Base-by-base conservation (phyloP, 2,329 filamentous ascomycete genomes). In the Colletotrichum sp. region DNA sequence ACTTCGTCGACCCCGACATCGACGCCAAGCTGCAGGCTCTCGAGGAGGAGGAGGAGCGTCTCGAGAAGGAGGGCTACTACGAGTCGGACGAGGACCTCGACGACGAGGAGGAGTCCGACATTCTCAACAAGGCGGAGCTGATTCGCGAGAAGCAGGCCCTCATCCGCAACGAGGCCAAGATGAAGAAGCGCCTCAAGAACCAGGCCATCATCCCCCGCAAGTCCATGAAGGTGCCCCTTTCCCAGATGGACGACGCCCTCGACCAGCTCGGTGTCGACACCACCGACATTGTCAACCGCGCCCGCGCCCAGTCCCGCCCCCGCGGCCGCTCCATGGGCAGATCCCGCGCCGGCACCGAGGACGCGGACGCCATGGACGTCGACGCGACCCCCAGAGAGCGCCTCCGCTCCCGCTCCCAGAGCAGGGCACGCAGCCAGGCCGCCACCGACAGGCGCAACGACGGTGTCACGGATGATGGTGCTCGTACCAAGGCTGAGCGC, bases 151-250 rank as follows among this genome's bases (percentile, higher is more conserved):
- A 98, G 92, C 93, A 95, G 80, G 91, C 93, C 78, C 89, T 98
- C 77, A 97, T 98, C 87, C 93, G 95, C 83, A 98, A 98, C 86
- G 97, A 98, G 81, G 94, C 95, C 78, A 94, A 95, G 87, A 96
- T 98, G 93, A 95, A 95, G 87, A 98, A 98, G 90, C 94, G 94
- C 56, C 92, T 99, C 84, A 98, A 99, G 93, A 99, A 99, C 89
- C 93, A 96, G 80, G 96, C 97, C 77, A 91, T 96, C 80, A 97
- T 99, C 78, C 97, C 97, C 28, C 93, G 97, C 82, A 94, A 93
- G 80, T 91, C 92, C 79, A 92, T 93, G 83, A 92, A 95, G 84
- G 95, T 96, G 88, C 93, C 94, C 77, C 89, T 98, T 68, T 94
- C 95, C 26, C 93, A 97, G 84, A 95, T 98, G 91, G 94, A 98